Conservation (phyloP, 257 asterid genomes). For the Scutellaria baicalensis region DNA sequence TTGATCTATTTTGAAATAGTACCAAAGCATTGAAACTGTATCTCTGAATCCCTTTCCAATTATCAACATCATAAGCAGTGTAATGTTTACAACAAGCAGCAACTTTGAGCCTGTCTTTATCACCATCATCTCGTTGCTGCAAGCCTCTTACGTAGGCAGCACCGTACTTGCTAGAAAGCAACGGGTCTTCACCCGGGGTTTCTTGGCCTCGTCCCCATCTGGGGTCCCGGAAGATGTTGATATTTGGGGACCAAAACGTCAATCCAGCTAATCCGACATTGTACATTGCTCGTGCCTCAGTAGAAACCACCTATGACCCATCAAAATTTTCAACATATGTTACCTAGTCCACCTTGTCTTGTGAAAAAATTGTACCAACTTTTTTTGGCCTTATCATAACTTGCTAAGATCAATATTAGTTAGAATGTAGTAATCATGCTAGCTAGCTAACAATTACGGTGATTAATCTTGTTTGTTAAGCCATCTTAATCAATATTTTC, state of each 20-base stretch:
- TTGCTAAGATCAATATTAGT: background rate
- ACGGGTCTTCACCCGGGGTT: constrained; percentile 96
- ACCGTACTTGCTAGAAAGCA: constrained; percentile 46
- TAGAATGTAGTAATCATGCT: constrained; percentile 15
- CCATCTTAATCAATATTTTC: constrained; percentile 21
- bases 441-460: background rate
- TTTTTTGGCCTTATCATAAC: background rate
- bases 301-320: constrained; percentile 66
- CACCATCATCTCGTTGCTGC: constrained; percentile 68
- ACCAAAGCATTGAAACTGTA: constrained; percentile 73
- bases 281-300: constrained; percentile 97
- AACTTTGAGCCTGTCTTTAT: constrained; percentile 50
- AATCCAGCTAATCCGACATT: constrained; percentile 85
- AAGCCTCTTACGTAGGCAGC: constrained; percentile 53
- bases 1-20: background rate
- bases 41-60: constrained; percentile 64
- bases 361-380: background rate
- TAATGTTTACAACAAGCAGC: constrained; percentile 75
- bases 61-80: constrained; percentile 74
- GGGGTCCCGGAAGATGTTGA: constrained; percentile 91
- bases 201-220: constrained; percentile 99
- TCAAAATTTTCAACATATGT: background rate
- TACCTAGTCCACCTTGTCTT: background rate
- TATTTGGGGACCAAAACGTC: constrained; percentile 92
- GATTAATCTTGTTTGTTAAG: constrained; percentile 11